Evolutionary conservation across 2,329 filamentous ascomycete genomes (phyloP), one percentile per base, ranked within the genome.

Genomic region (Paecilomyces formosus): DNA sequence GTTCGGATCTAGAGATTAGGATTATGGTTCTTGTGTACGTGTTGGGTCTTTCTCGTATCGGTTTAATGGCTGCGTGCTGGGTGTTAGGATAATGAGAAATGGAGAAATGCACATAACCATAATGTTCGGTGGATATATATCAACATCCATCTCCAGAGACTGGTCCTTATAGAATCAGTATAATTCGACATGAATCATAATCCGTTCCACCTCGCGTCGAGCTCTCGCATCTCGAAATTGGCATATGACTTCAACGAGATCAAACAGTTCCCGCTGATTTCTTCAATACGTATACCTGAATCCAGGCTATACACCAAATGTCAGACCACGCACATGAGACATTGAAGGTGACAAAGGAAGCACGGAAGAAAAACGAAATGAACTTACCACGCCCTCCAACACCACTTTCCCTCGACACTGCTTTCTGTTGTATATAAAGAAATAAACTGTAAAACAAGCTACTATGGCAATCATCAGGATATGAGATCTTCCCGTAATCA

Each of bases 381-480:
- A 53, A 65, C 65, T 55, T 67, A 75, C 72, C 63, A 66, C 64
- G 22, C 77, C 76, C 65, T 86, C 84, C 52, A 87, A 74, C 1
- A 82, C 56, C 33, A 69, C 73, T 65, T 75, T 74, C 1, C 82
- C 82, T 51, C 66, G 72, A 9, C 66, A 72, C 66, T 84, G 81
- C 57, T 71, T 68, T 57, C 70, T 70, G 65, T 87, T 87, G 11
- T 76, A 74, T 30, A 70, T 64, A 63, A 78, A 80, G 64, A 87
- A 87, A 61, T 82, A 81, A 1, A 76, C 35, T 0, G 81, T 79
- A 61, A 86, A 84, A 3, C 75, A 59, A 0, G 65, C 76, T 13
- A 87, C 79, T 28, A 85, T 75, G 1, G 60, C 74, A 58, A 87
- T 81, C 59, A 86, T 84, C 57, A 85, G 62, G n/a, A 84, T 73